Evolutionary conservation across 2,329 filamentous ascomycete genomes (phyloP), one percentile per base, ranked within the genome.

Genomic region (Exserohilum rostratum): DNA sequence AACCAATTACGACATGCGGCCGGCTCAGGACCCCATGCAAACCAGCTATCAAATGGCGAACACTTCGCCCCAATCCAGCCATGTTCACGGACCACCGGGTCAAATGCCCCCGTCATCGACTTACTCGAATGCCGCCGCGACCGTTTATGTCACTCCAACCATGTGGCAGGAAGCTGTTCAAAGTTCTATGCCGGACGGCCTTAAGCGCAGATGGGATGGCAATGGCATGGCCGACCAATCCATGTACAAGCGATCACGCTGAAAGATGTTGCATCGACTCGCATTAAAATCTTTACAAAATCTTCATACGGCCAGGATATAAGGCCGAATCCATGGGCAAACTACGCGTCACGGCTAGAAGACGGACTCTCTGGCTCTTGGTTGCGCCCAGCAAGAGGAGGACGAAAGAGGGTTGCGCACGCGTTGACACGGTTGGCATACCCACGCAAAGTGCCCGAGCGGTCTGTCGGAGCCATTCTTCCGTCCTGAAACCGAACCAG

Each of bases 131-230:
- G 53, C 69, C 5, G 68, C 63, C 5, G 68, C 63, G 31, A 62
- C 68, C 22, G 62, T 70, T 5, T 78, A 75, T 46, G 79, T 81
- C 27, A 80, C 79, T n/a, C 79, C 79, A 4, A 75, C 76, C 33
- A 80, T 80, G 79, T 81, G 79, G 79, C 79, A 81, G 64, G 78
- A 81, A 50, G 79, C 78, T 2, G 80, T 81, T 46, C 74, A 75
- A 17, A 76, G 70, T 40, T 75, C 74, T 4, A 73, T 77, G 53
- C 66, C 71, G 10, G 73, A 75, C 38, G 75, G 76, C 1, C 63
- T 77, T 29, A 81, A 81, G 67, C 72, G 79, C 51, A 71, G 78
- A 57, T 79, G 79, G 69, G 77, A 80, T 51, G 76, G 77, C 30
- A 72, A 75, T 12, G 22, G 67, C 13, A 71, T 75, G 66, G 58